Conservation (phyloP, 2,329 filamentous ascomycete genomes). For the Coniochaeta sp. region DNA sequence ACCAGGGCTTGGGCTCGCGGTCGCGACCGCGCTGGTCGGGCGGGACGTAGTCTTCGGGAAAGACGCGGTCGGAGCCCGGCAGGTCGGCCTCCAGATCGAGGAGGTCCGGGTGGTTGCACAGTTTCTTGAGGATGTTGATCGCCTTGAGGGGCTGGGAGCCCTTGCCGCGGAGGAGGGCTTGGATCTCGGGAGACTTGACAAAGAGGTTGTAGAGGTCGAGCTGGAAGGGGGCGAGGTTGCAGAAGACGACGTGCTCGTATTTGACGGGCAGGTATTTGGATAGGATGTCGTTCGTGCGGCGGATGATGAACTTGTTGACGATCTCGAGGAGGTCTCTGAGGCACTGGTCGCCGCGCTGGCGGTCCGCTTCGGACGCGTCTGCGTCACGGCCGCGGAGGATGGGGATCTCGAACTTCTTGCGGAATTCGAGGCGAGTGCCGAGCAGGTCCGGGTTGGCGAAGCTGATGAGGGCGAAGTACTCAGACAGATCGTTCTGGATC, state of each 20-base stretch:
- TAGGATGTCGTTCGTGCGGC: slow-evolving; percentile 92
- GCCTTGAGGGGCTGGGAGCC: slow-evolving; percentile 94
- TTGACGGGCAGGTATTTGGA: slow-evolving; percentile 97
- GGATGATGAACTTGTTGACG: slow-evolving; percentile 98
- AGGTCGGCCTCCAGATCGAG: slow-evolving; percentile 77
- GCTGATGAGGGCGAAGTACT: slow-evolving; percentile 93
- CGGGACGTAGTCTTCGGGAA: slow-evolving; percentile 79
- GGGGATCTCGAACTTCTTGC: slow-evolving; percentile 87
- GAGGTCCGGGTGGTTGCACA: slow-evolving; percentile 96
- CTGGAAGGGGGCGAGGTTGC: slow-evolving; percentile 89
- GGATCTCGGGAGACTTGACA: slow-evolving; percentile 90
- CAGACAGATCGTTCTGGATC: slow-evolving; percentile 96
- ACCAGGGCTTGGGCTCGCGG: slow-evolving; percentile 88
- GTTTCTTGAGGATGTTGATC: slow-evolving; percentile 93
- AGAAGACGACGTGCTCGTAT: slow-evolving; percentile 99
- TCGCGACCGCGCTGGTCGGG: slow-evolving; percentile 84
- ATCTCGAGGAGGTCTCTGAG: slow-evolving; percentile 71
- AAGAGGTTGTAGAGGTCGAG: slow-evolving; percentile 94
- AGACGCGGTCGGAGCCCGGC: slow-evolving; percentile 75
- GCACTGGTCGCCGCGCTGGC: slow-evolving; percentile 75
- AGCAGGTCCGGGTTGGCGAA: slow-evolving; percentile 93
- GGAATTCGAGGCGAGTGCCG: slow-evolving; percentile 82
- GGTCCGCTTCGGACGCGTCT: slow-evolving; percentile 74
- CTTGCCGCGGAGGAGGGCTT: slow-evolving; percentile 83
- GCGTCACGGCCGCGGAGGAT: slow-evolving; percentile 90